Percentiles rank a stretch among this genome's conserved stretches.
Conservation (phyloP, 768 basidiomycete species). For the Russula griseocarnosa region DNA sequence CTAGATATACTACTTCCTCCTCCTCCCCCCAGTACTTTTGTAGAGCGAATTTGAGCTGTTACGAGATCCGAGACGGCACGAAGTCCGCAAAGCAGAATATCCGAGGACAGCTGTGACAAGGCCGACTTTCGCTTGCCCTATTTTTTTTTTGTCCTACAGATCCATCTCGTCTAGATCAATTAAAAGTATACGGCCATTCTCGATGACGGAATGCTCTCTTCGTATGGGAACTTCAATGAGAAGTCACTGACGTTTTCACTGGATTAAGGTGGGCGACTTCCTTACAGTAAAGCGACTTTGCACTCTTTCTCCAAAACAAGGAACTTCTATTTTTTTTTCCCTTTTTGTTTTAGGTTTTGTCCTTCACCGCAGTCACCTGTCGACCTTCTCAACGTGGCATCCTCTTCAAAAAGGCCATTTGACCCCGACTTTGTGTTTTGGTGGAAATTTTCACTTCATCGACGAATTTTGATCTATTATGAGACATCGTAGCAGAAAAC, state of each 20-base stretch:
- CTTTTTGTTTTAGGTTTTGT: background rate
- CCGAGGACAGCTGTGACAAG: background rate
- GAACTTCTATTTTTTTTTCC: background rate
- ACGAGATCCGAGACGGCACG: background rate
- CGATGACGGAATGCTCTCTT: constrained; percentile 1
- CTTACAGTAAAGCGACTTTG: too few species aligned
- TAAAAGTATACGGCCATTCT: background rate
- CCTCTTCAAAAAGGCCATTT: background rate
- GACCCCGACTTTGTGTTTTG: background rate
- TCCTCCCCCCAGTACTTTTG: background rate
- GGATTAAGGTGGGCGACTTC: background rate
- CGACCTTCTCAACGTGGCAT: background rate
- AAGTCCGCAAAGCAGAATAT: background rate
- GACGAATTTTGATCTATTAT: background rate
- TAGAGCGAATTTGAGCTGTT: background rate
- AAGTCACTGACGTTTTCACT: background rate
- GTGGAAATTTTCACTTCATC: background rate
- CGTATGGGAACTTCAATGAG: background rate
- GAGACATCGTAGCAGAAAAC: background rate
- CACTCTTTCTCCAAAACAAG: background rate
- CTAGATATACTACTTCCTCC: background rate
- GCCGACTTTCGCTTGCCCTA: background rate
- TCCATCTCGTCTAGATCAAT: constrained; percentile 3
- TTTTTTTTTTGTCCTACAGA: background rate
- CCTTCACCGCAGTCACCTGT: background rate